Percentiles rank a stretch among this genome's conserved stretches.
These are phyloP conservation scores for Penicillium corylophilum DNA, from an alignment of 2,329 filamentous ascomycete species.

Conservation along the genomic window DNA sequence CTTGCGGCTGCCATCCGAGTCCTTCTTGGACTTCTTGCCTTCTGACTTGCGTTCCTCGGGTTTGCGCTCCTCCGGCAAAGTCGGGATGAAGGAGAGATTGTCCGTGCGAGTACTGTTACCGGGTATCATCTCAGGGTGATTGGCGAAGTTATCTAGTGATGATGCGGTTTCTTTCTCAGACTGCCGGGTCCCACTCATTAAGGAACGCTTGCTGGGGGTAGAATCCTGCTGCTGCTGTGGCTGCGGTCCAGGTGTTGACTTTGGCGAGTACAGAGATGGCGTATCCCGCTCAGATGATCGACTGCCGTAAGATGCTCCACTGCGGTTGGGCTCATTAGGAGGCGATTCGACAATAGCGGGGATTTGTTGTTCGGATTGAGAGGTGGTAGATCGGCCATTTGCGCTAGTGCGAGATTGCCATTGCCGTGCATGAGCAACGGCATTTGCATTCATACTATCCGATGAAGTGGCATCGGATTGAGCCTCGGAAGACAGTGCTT, in stretches of 20 bases:
- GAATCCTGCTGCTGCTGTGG: conserved; percentile 39
- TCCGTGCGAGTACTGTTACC: conserved; percentile 72
- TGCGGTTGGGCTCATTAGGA: conserved; percentile 44
- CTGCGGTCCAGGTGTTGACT: conserved; percentile 27
- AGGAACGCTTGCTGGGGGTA: conserved; percentile 36
- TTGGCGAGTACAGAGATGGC: conserved; percentile 12
- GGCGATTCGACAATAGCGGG: conserved; percentile 66
- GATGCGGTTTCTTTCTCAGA: conserved; percentile 44
- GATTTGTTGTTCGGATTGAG: conserved; percentile 49
- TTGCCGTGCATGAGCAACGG: conserved; percentile 43
- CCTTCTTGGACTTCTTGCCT: conserved; percentile 66
- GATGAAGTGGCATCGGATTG: conserved; percentile 16
- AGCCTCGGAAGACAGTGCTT: conserved; percentile 14
- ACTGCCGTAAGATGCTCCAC: conserved; percentile 32
- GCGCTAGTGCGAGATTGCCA: conserved; percentile 59
- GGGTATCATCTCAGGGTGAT: conserved; percentile 66
- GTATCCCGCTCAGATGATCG: conserved; percentile 52
- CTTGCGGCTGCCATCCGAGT: conserved; percentile 69
- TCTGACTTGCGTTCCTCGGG: conserved; percentile 71
- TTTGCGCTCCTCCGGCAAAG: conserved; percentile 69
- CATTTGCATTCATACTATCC: conserved; percentile 23
- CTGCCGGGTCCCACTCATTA: conserved; percentile 28
- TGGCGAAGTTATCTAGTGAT: conserved; percentile 64
- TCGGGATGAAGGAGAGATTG: conserved; percentile 76
- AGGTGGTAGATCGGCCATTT: conserved; percentile 57